These are phyloP conservation scores for Fusarium keratoplasticum DNA, from an alignment of 2,329 filamentous ascomycete genomes.

Conservation along the genomic window DNA sequence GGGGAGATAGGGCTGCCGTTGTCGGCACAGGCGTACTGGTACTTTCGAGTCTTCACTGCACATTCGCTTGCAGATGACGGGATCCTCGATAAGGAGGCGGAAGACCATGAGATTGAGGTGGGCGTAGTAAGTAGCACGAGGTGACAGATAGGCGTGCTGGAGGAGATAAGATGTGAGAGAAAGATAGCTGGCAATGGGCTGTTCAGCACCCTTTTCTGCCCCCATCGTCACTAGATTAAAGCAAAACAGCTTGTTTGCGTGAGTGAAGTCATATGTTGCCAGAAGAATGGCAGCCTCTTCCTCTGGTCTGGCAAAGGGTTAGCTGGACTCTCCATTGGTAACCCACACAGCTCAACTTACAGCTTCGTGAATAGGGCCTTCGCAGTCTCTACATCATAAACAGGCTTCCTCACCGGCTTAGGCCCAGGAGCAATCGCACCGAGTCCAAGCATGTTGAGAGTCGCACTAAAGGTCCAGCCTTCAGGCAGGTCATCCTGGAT, in stretches of 20 bases:
- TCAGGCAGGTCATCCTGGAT: slow-evolving; percentile 92
- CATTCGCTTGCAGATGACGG: slow-evolving; percentile 82
- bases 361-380: slow-evolving; percentile 84
- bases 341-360: slow-evolving; percentile 61
- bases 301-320: slow-evolving; percentile 69
- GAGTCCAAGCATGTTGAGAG: slow-evolving; percentile 86
- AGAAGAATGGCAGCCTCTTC: slow-evolving; percentile 84
- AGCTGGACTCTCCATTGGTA: background rate
- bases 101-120: slow-evolving; percentile 88
- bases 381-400: slow-evolving; percentile 80
- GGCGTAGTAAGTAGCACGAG: slow-evolving; percentile 82
- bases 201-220: slow-evolving; percentile 73
- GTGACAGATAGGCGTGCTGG: slow-evolving; percentile 90
- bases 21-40: slow-evolving; percentile 85
- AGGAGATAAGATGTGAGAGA: slow-evolving; percentile 93
- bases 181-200: slow-evolving; percentile 83
- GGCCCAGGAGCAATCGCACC: slow-evolving; percentile 78
- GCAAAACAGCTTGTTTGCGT: slow-evolving; percentile 96
- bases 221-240: slow-evolving; percentile 77
- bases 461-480: slow-evolving; percentile 85
- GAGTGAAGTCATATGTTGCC: slow-evolving; percentile 90
- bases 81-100: slow-evolving; percentile 88
- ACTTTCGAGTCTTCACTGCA: slow-evolving; percentile 83
- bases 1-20: slow-evolving; percentile 87
- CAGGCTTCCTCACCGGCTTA: slow-evolving; percentile 67